Conservation (phyloP, 495 filamentous ascomycete genomes). For the Talaromyces ruber region DNA sequence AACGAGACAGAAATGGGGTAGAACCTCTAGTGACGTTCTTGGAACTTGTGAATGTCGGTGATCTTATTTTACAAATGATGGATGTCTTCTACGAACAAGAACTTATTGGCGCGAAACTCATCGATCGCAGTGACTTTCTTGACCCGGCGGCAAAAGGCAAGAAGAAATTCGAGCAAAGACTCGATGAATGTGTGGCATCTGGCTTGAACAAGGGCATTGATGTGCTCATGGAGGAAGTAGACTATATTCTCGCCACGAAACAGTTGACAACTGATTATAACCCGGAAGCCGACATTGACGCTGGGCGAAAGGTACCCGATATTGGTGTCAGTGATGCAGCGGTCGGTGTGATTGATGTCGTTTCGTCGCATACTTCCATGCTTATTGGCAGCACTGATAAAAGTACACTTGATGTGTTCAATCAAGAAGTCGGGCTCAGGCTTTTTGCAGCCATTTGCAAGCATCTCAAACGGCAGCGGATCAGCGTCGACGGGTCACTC, state of each 20-base stretch:
- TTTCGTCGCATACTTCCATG: conserved; percentile 84
- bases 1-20: conserved; percentile 63
- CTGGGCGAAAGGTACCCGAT: conserved; percentile 48
- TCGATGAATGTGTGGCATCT: conserved; percentile 93
- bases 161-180: conserved; percentile 98
- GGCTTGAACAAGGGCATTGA: conserved; percentile 97
- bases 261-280: conserved; percentile 89
- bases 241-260: conserved; percentile 84
- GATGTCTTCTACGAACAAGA: conserved; percentile 99
- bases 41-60: conserved; percentile 95
- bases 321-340: conserved; percentile 78
- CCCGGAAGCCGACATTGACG: conserved; percentile 47
- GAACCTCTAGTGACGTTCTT: conserved; percentile 92
- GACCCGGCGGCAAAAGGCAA: conserved; percentile 88
- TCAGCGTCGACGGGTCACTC: conserved; percentile 82
- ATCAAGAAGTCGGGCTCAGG: conserved; percentile 91
- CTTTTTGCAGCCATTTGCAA: conserved; percentile 89
- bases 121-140: conserved; percentile 89
- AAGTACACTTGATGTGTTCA: conserved; percentile 96
- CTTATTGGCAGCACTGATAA: conserved; percentile 90
- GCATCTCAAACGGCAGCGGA: conserved; percentile 90
- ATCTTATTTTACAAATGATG: conserved; percentile 97
- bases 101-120: conserved; percentile 69
- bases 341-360: conserved; percentile 68
- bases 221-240: conserved; percentile 96